Evolutionary conservation across 1,284 basidiomycete genomes (phyloP), one percentile per base, ranked within the genome.

Genomic region (Porogramme epimiltina): DNA sequence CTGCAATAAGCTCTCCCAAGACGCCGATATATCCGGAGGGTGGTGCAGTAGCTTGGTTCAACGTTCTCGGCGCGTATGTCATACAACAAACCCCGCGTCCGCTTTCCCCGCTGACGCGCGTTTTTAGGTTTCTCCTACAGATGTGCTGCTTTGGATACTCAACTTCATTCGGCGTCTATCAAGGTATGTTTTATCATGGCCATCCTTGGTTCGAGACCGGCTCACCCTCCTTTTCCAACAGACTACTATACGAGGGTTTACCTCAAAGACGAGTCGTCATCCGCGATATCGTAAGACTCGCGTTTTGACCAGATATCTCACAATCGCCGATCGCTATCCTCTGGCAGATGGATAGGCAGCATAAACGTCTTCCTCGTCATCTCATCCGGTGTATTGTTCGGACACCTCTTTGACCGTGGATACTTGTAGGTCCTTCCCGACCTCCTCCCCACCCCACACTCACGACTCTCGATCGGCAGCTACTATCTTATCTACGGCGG

Each of bases 311-410:
- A 3, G 4, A 4, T 33, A 4, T 15, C 10, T 31, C 45, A 41
- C 2, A n/a, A 6, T 66, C 34, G 10, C 9, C n/a, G 5, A 31
- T 4, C n/a, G n/a, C n/a, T n/a, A n/a, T n/a, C n/a, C n/a, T n/a
- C n/a, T n/a, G n/a, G 65, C 44, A 75, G 74, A 25, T 79, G 76
- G 76, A 74, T 77, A 49, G 74, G 74, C 34, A 75, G 73, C 34
- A 55, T 73, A 13, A 72, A 73, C 52, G 56, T 68, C 2, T 70
- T 68, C 51, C 59, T 72, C 4, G 48, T 69, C 16, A 70, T 70
- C 44, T 52, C 59, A 1, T 48, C 64, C 9, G 69, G 69, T 8
- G 43, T 72, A 3, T 22, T 62, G 18, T 62, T 65, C 2, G 69
- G 68, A 3, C 64, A 62, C 22, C 40, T 67, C 2, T 69, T 69